Base-by-base conservation (phyloP, 2,329 filamentous ascomycete genomes). In the Xylariales sp. region DNA sequence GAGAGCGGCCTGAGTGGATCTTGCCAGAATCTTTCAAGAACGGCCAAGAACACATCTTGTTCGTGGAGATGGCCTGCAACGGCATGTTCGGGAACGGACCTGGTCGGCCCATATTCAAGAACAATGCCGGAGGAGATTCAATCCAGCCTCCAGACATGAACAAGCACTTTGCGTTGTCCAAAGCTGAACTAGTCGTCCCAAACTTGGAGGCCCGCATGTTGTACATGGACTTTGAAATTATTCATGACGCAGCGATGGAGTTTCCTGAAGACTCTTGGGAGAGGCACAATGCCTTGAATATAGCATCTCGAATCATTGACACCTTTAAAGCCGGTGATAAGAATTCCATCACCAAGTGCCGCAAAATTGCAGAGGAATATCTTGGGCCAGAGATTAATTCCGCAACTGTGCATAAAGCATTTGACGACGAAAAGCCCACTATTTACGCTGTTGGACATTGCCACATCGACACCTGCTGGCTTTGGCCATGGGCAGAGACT, bases 21-120 rank as follows among this genome's bases (percentile, higher is more conserved):
- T 72, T 98, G 30, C 91, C 93, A 7, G 71, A 87, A 35, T 70
- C 71, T 13, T 95, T 86, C 66, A 77, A 86, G 44, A 87, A 95
- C 59, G 90, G 88, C 37, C 81, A 91, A 58, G 78, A 89, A 53
- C 90, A 97, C 60, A 80, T 75, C 14, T 86, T 98, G 53, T 98
- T 96, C 61, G 83, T 98, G 47, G 93, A 98, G 67, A 95, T 97
- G 87, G 93, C 93, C 15, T 97, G 93, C 66, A 98, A 98, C 60
- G 83, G 84, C 61, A 97, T 97, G 90, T 97, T 97, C 65, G 93
- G 93, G 51, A 95, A 95, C 59, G 85, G 88, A 0, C 75, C 84
- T 0, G 84, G 84, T 14, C n/a, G n/a, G n/a, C n/a, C n/a, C n/a
- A n/a, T n/a, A n/a, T n/a, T n/a, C n/a, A n/a, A n/a, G n/a, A n/a